Conservation (phyloP, 2,329 filamentous ascomycete species). For the Bisporella sp. region DNA sequence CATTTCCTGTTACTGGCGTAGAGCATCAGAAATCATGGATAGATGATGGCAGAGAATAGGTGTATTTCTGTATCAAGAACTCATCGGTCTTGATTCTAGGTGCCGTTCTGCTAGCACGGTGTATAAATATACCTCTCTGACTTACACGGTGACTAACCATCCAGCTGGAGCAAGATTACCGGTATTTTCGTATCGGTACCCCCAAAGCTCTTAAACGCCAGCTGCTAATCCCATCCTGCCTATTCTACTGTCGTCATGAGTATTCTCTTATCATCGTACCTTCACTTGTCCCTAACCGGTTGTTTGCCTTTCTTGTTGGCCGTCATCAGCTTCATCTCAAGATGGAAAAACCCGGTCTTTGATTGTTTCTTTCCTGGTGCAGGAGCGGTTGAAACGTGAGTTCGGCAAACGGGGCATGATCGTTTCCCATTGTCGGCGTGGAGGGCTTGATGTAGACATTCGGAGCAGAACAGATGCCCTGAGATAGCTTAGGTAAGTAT, state of each 20-base stretch:
- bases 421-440: slow-evolving; percentile 45
- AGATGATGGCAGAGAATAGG: too few species aligned
- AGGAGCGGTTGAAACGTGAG: slow-evolving; percentile 43
- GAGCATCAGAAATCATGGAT: too few species aligned
- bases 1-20: too few species aligned
- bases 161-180: background rate
- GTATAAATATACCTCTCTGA: too few species aligned
- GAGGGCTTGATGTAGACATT: slow-evolving; percentile 54
- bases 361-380: slow-evolving; percentile 30
- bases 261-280: background rate
- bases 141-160: too few species aligned
- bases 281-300: slow-evolving; percentile 7
- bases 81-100: too few species aligned
- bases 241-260: background rate
- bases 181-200: background rate
- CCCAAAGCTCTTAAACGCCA: background rate
- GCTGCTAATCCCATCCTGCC: background rate
- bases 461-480: slow-evolving; percentile 60
- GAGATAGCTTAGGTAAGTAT: slow-evolving; percentile 9
- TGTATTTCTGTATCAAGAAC: too few species aligned
- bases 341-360: slow-evolving; percentile 45
- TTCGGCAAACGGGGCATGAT: slow-evolving; percentile 57
- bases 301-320: slow-evolving; percentile 45
- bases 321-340: slow-evolving; percentile 58
- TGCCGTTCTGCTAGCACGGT: too few species aligned